Evolutionary conservation across 1,139 yeast genomes (phyloP), one percentile per base, ranked within the genome.

Genomic region (Debaryomyces sp.): DNA sequence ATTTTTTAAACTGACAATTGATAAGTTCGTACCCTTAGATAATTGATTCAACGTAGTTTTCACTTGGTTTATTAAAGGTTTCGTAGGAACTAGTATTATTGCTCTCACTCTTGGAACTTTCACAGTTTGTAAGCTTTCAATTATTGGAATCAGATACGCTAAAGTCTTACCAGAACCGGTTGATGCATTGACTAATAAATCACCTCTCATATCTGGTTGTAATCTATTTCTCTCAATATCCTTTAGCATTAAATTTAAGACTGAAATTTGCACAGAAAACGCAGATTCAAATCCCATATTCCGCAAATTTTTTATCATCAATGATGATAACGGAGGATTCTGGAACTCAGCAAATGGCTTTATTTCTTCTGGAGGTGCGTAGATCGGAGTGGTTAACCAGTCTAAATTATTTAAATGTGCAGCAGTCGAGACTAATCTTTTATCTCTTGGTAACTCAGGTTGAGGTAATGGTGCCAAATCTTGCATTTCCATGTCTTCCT

Each of bases 101-200:
- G 96, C 95, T 43, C 97, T 73, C 3, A 89, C 67, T 46, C 84
- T 73, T 1, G 96, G 94, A 2, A 90, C 92, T 0, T 80, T 72
- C 51, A 97, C 76, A 12, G 70, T 67, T 13, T 78, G 71, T 46
- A 94, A 72, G 4, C 82, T 73, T 53, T 91, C 91, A 2, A 95
- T 76, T 9, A 94, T 80, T 1, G 99, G 99, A 3, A 94, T 77
- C 51, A 84, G 78, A 63, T 94, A 94, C 7, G 97, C 96, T 46
- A 95, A 71, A 0, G 99, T 94, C 64, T 94, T 94, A 60, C 99
- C 99, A 0, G 96, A 88, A 45, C 99, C 99, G 0, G 99, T 94
- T 5, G 96, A 84, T 1, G 99, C 96, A 65, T 94, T 92, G 5
- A 94, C 96, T 43, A 94, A 72, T 15, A 91, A 68, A 64, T 94